These are phyloP conservation scores for Fonsecaea pugnacius DNA, from an alignment of 2,329 filamentous ascomycete genomes.

Conservation along the genomic window DNA sequence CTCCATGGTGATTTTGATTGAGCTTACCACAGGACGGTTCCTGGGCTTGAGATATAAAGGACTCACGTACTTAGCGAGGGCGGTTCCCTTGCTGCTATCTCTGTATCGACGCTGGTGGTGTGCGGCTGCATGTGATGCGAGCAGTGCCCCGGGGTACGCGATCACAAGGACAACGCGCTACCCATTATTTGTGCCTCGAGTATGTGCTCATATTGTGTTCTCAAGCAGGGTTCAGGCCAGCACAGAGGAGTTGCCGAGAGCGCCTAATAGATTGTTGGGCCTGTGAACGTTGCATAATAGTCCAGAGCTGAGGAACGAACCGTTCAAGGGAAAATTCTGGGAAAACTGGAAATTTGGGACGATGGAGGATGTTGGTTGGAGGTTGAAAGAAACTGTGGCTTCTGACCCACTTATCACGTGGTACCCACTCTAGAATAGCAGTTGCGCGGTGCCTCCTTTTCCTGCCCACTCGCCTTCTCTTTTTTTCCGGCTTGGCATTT, in stretches of 20 bases:
- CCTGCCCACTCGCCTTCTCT: not conserved
- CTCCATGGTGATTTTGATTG: not conserved
- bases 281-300: not conserved
- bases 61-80: not conserved
- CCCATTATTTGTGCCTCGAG: not conserved
- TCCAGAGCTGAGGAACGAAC: not conserved
- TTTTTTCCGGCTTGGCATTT: not conserved
- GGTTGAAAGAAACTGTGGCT: conserved; percentile 11
- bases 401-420: not conserved
- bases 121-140: not conserved
- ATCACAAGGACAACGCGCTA: not conserved
- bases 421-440: not conserved
- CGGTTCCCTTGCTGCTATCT: not conserved
- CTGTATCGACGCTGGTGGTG: not conserved
- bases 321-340: not conserved
- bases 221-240: not conserved
- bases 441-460: not conserved
- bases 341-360: not conserved
- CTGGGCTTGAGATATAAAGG: not conserved
- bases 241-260: not conserved
- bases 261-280: not conserved
- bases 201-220: not conserved
- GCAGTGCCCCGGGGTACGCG: not conserved
- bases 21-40: not conserved
- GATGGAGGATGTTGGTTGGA: conserved; percentile 7